Evolutionary conservation across 495 filamentous ascomycete species (phyloP).

Genomic region (Aspergillus biplanus): DNA sequence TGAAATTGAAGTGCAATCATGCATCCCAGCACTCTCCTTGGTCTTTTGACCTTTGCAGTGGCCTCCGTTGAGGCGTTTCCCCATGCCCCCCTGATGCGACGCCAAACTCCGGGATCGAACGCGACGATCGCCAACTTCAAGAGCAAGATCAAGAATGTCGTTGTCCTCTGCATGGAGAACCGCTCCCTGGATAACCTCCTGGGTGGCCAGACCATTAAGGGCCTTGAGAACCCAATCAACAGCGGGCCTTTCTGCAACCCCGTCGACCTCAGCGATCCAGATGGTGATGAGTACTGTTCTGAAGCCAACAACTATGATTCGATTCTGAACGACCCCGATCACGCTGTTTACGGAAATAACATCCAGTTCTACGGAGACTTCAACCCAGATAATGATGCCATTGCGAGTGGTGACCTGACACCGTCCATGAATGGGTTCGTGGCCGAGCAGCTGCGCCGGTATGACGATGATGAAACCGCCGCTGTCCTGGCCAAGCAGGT

Average conservation of each 20-base stretch:
- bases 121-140: slow-evolving; percentile 38
- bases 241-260: slow-evolving; percentile 50
- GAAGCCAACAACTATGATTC: slow-evolving; percentile 47
- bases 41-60: slow-evolving; percentile 40
- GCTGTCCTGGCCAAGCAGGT: slow-evolving; percentile 46
- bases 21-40: slow-evolving; percentile 38
- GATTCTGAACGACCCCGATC: slow-evolving; percentile 53
- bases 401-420: slow-evolving; percentile 37
- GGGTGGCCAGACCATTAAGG: slow-evolving; percentile 41
- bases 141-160: slow-evolving; percentile 52
- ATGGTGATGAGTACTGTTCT: slow-evolving; percentile 41
- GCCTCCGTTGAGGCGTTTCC: slow-evolving; percentile 23
- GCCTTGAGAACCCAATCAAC: slow-evolving; percentile 50
- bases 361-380: slow-evolving; percentile 54
- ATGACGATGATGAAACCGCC: slow-evolving; percentile 36
- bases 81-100: slow-evolving; percentile 25
- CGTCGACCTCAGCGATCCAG: slow-evolving; percentile 43
- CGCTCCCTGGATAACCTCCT: slow-evolving; percentile 51
- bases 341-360: slow-evolving; percentile 54
- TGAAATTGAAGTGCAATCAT: slow-evolving; percentile 21
- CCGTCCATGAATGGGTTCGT: slow-evolving; percentile 50
- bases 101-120: slow-evolving; percentile 22
- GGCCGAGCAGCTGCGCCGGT: slow-evolving; percentile 47
- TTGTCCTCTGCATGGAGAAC: slow-evolving; percentile 50
- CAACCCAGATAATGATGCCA: slow-evolving; percentile 41